Evolutionary conservation across 495 filamentous ascomycete species (phyloP), one percentile per base, ranked within the genome.

Genomic region (Daldinia concentrica): DNA sequence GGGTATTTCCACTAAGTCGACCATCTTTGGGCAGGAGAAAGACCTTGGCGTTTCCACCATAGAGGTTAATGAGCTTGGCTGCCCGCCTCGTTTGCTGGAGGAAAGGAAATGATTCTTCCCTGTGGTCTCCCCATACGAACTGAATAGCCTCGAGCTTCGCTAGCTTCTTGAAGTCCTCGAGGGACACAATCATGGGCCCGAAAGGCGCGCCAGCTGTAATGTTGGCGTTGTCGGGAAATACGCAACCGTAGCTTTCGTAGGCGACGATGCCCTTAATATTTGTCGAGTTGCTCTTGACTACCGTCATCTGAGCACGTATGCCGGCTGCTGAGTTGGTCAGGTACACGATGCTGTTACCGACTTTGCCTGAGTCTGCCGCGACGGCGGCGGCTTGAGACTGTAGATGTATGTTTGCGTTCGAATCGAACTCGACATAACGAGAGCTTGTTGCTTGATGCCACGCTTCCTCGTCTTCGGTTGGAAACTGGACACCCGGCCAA

Each of bases 211-310:
- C n/a, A n/a, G n/a, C n/a, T n/a, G n/a, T n/a, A n/a, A n/a, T n/a
- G n/a, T n/a, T n/a, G n/a, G n/a, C n/a, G n/a, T n/a, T n/a, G n/a
- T n/a, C n/a, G n/a, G n/a, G n/a, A n/a, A n/a, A n/a, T n/a, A n/a
- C n/a, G n/a, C n/a, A n/a, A n/a, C n/a, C n/a, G n/a, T n/a, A n/a
- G n/a, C n/a, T n/a, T n/a, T n/a, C n/a, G n/a, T n/a, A n/a, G 0
- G 81, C 75, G 2, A 85, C 83, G 52, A 84, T 85, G 19, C 77
- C 83, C 58, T 82, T 82, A 70, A 83, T 83, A 54, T 83, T 83
- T 5, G 79, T 83, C 15, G 67, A 62, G 71, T 83, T 83, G 66
- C 78, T 78, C 51, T 78, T 77, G 8, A 76, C 74, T 0, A 70
- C 79, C 12, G 81, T 78, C 71, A 85, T 75, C 71, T 79, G 77